Percentiles rank a stretch among this genome's conserved stretches.
Evolutionary conservation across 176 grass and related monocot species (phyloP).

Genomic region (Lolium perenne): DNA sequence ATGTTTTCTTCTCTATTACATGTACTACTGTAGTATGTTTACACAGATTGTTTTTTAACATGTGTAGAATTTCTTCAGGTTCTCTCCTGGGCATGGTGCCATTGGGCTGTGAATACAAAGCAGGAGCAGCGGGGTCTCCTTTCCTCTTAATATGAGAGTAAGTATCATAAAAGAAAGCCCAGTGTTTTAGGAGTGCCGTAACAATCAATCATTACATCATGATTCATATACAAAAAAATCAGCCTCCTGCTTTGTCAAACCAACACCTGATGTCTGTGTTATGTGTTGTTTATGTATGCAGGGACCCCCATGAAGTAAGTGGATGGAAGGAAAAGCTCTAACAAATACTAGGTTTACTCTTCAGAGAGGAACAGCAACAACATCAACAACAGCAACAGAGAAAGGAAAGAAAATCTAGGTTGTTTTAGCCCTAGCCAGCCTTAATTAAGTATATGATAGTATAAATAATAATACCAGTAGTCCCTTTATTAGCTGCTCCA

Average conservation of each 20-base stretch:
- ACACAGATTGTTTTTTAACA: background rate
- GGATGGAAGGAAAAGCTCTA: slow-evolving; percentile 42
- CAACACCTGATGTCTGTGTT: slow-evolving; percentile 48
- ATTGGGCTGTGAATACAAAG: slow-evolving; percentile 81
- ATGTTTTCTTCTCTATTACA: background rate
- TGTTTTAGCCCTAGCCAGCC: slow-evolving; percentile 44
- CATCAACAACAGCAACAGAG: slow-evolving; percentile 19
- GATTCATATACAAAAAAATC: slow-evolving; percentile 33
- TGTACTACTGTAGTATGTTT: background rate
- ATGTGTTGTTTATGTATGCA: slow-evolving; percentile 47
- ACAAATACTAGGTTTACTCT: slow-evolving; percentile 45
- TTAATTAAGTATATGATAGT: slow-evolving; percentile 44
- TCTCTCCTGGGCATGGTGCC: slow-evolving; percentile 75
- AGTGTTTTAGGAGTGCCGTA: background rate
- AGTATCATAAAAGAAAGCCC: slow-evolving; percentile 27
- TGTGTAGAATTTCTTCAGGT: slow-evolving; percentile 43
- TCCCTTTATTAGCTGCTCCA: slow-evolving; percentile 27
- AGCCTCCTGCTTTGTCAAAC: slow-evolving; percentile 5
- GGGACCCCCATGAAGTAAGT: slow-evolving; percentile 54
- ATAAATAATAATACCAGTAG: slow-evolving; percentile 33
- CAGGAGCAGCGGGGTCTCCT: slow-evolving; percentile 20
- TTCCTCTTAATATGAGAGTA: slow-evolving; percentile 53
- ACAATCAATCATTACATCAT: slow-evolving; percentile 28
- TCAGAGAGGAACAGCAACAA: slow-evolving; percentile 29
- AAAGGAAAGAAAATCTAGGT: slow-evolving; percentile 47